phyloP scores from a whole-genome alignment of 2,329 filamentous ascomycete genomes.

The Leptographium lundbergii region DNA sequence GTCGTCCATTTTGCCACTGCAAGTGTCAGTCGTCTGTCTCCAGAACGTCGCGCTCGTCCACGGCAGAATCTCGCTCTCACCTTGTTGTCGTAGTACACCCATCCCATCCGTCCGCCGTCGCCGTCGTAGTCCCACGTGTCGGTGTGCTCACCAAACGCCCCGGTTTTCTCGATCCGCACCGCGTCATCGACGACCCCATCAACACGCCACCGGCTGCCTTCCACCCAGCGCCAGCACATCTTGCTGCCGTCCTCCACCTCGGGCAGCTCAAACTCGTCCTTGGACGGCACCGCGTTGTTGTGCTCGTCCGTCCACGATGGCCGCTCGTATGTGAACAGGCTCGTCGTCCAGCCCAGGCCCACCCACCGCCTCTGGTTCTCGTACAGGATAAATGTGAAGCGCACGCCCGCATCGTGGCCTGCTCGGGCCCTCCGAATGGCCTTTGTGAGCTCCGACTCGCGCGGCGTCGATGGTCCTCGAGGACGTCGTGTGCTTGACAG shows the following conservation, averaged over 20 bases:
- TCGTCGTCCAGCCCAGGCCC: constrained; percentile 87
- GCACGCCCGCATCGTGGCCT: constrained; percentile 60
- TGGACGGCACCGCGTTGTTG: constrained; percentile 64
- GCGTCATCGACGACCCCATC: constrained; percentile 55
- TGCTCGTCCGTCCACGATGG: constrained; percentile 94
- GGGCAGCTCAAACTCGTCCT: constrained; percentile 54
- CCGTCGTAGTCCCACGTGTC: constrained; percentile 40
- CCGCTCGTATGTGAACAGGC: constrained; percentile 80
- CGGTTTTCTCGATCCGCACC: constrained; percentile 13
- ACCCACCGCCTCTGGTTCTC: constrained; percentile 96
- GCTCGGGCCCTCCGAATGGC: constrained; percentile 23
- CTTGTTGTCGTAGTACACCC: constrained; percentile 98
- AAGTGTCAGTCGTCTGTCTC: constrained; percentile 3
- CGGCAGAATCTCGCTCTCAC: constrained; percentile 30
- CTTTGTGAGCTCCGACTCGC: constrained; percentile 34
- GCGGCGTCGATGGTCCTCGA: constrained; percentile 20
- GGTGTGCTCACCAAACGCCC: constrained; percentile 18
- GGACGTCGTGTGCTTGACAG: constrained; percentile 13
- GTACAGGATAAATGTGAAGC: constrained; percentile 92
- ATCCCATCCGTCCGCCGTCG: constrained; percentile 58
- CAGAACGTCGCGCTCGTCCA: not conserved
- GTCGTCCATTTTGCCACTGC: constrained; percentile 79
- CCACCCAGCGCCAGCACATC: constrained; percentile 63
- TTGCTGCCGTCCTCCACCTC: constrained; percentile 47
- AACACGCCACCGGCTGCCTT: constrained; percentile 74